These are phyloP conservation scores for Polyrhizophydium stewartii DNA, from an alignment of 371 early-diverging fungal species.

Conservation along the genomic window DNA sequence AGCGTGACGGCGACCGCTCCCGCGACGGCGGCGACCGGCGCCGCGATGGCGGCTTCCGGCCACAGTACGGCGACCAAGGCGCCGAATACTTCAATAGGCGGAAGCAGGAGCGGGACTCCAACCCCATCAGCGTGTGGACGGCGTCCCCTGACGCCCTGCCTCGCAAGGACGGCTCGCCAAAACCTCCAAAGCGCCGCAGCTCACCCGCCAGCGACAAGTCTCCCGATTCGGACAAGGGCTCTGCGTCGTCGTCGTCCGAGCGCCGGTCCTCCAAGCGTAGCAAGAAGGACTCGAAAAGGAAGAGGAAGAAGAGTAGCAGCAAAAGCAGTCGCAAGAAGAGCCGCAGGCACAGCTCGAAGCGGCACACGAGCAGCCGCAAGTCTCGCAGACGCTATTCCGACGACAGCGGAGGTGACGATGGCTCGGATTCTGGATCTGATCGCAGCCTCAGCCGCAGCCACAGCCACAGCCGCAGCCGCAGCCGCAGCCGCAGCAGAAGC, in stretches of 20 bases:
- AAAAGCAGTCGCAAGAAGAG: conserved; percentile 3
- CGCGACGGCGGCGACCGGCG: too few species aligned
- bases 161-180: conserved; percentile 5
- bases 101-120: conserved; percentile 16
- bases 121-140: conserved; percentile 27
- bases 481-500: too few species aligned
- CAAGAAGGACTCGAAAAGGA: neutral
- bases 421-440: conserved; percentile 6
- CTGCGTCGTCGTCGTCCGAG: neutral
- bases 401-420: neutral
- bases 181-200: neutral
- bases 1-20: neutral
- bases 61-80: conserved; percentile 5
- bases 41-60: neutral
- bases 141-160: conserved; percentile 25
- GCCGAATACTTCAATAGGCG: conserved; percentile 20
- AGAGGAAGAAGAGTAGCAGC: neutral
- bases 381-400: conserved; percentile 8
- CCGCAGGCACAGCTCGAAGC: neutral
- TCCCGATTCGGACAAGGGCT: neutral
- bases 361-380: conserved; percentile 4
- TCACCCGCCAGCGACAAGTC: conserved; percentile 3
- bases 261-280: neutral
- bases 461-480: neutral
- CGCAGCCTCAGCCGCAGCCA: conserved; percentile 1